A percentile compares a stretch with the other conserved stretches of the same genome.
These are phyloP conservation scores for Solanum habrochaites DNA, from an alignment of 257 asterid species.

Conservation along the genomic window DNA sequence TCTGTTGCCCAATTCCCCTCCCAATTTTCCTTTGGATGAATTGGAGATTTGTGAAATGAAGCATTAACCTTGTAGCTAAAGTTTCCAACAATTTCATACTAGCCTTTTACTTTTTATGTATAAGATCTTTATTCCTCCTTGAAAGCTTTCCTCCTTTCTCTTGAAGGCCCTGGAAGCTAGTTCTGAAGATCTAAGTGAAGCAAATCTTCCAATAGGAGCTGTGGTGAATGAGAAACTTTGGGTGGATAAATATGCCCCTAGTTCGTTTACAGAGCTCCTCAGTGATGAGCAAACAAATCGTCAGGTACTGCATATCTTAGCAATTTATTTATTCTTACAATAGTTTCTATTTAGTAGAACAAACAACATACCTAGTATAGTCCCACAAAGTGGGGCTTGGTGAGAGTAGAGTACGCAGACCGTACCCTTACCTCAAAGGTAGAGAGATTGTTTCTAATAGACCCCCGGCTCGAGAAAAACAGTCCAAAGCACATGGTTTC, in stretches of 20 bases:
- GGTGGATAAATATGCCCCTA: conserved; percentile 98
- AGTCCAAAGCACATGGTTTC: background rate
- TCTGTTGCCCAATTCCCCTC: background rate
- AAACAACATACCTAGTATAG: background rate
- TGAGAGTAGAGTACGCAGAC: background rate
- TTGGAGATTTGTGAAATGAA: background rate
- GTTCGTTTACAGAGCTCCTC: conserved; percentile 92
- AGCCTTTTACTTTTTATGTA: background rate
- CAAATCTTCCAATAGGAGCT: conserved; percentile 25
- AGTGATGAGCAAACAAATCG: conserved; percentile 97
- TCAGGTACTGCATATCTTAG: conserved; percentile 41
- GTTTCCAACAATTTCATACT: background rate
- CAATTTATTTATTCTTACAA: background rate
- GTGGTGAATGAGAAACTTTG: conserved; percentile 63
- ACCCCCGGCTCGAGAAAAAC: background rate
- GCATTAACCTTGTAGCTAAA: background rate
- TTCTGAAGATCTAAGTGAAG: conserved; percentile 31
- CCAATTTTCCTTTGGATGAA: background rate
- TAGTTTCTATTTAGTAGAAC: background rate
- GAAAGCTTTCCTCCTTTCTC: background rate
- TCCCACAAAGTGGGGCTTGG: background rate
- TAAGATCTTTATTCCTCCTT: background rate
- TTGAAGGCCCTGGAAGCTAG: conserved; percentile 76
- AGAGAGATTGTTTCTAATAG: background rate
- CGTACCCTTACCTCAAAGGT: background rate